Base-by-base conservation (phyloP, 2,329 filamentous ascomycete genomes). In the Camillea tinctor region DNA sequence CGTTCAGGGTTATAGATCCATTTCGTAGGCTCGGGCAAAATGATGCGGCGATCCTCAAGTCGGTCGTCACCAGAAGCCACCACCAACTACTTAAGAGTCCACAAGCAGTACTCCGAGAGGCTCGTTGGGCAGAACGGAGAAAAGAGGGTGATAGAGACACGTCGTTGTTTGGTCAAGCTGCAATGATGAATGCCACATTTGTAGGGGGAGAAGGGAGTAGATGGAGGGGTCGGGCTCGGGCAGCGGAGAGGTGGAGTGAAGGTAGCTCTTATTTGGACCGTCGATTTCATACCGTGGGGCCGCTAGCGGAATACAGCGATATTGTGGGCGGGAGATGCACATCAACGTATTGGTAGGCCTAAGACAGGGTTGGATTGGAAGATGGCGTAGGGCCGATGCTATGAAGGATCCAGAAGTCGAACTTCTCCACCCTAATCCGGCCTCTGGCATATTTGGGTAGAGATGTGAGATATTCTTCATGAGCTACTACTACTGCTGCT, bases 241-340 rank as follows among this genome's bases (percentile, higher is more conserved):
- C 66, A 69, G 67, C 64, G 67, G 64, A 71, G 66, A 71, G 66
- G 66, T 66, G 68, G 66, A 71, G 68, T 66, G 66, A 66, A 69
- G 61, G 59, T 55, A 57, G 64, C 65, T 70, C 69, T 71, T 71
- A 71, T 72, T 73, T 69, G 66, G 64, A 67, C 65, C 63, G 61
- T 69, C 60, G 69, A 69, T 68, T 64, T 67, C 66, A 69, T 70
- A 69, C 67, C 69, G 69, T 71, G 71, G 71, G 71, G 69, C 69
- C 66, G 67, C 69, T 71, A 67, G 68, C 61, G 66, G 69, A 67
- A 69, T 64, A 65, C 52, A 61, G 65, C 64, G 65, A 67, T 69
- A 64, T 66, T 62, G 66, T 71, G 68, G 66, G 67, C 68, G 70
- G 69, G 67, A 72, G 66, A 70, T 69, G 69, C 67, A 70, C 66